Evolutionary conservation across 768 basidiomycete genomes (phyloP).

Genomic region (Jaapia argillacea): DNA sequence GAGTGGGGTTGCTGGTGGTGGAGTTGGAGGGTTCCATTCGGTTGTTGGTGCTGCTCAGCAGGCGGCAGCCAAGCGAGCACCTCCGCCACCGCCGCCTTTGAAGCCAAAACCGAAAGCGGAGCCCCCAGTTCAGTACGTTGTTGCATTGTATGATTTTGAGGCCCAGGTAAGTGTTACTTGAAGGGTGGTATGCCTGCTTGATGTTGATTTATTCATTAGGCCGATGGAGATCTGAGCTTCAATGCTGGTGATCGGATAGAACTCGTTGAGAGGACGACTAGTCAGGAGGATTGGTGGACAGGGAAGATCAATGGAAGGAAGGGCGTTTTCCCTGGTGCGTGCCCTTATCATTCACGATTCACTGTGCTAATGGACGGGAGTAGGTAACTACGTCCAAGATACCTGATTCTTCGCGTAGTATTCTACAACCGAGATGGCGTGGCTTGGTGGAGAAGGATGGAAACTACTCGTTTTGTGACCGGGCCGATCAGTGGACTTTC

Average conservation of each 20-base stretch:
- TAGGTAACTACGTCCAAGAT: no score
- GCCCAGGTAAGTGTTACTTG: constrained; percentile 57
- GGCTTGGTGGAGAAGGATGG: no score
- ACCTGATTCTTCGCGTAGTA: no score
- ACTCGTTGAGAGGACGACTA: constrained; percentile 72
- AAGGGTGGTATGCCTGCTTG: not conserved
- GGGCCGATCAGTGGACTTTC: no score
- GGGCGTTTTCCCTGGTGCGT: constrained; percentile 90
- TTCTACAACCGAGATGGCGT: no score
- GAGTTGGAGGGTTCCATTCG: no score
- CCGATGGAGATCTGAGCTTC: constrained; percentile 90
- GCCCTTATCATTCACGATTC: no score
- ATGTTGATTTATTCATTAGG: constrained; percentile 28
- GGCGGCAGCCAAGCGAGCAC: constrained; percentile 56
- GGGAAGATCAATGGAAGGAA: constrained; percentile 72
- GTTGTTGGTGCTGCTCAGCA: constrained; percentile 25
- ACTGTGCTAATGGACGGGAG: no score
- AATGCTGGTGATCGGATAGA: constrained; percentile 85
- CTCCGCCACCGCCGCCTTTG: constrained; percentile 87
- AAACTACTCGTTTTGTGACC: no score
- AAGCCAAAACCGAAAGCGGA: constrained; percentile 78
- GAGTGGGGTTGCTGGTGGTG: constrained; percentile 10
- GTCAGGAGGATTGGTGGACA: constrained; percentile 96
- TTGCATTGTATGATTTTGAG: constrained; percentile 89
- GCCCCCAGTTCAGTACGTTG: constrained; percentile 63